Percentiles rank a stretch among this genome's conserved stretches.
These are phyloP conservation scores for Penicillium paneum DNA, from an alignment of 2,329 filamentous ascomycete genomes.

Conservation along the genomic window DNA sequence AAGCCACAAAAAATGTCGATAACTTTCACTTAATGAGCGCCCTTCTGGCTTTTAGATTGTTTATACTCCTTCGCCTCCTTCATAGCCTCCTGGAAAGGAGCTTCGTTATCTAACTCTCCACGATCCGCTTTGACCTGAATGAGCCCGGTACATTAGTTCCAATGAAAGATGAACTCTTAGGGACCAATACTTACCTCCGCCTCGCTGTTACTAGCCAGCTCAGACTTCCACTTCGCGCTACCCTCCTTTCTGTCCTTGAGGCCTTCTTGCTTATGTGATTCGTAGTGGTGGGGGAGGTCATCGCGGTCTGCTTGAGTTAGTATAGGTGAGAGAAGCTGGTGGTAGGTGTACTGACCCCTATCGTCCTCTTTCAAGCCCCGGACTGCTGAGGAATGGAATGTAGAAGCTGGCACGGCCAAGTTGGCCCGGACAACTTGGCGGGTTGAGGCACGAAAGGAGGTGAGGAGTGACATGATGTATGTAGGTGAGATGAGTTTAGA, in stretches of 20 bases:
- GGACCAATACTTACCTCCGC: conserved; percentile 56
- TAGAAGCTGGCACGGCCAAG: conserved; percentile 14
- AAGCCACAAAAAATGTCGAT: not conserved
- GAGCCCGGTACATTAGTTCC: not conserved
- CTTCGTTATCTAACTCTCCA: conserved; percentile 38
- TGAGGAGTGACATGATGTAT: conserved; percentile 37
- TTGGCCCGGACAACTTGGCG: conserved; percentile 23
- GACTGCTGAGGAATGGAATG: conserved; percentile 31
- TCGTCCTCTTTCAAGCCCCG: conserved; percentile 37
- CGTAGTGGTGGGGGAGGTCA: conserved; percentile 44
- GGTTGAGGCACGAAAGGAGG: conserved; percentile 25
- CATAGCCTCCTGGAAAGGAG: conserved; percentile 47
- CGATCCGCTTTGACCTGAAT: conserved; percentile 60
- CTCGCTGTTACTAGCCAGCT: conserved; percentile 75
- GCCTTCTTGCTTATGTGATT: conserved; percentile 61
- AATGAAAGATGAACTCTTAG: too few relatives aligned
- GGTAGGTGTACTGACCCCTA: conserved; percentile 24
- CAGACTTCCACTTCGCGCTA: conserved; percentile 71
- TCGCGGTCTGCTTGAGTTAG: conserved; percentile 39
- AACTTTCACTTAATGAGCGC: not conserved
- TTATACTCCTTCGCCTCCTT: conserved; percentile 63
- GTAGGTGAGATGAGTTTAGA: not conserved
- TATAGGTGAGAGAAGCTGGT: not conserved
- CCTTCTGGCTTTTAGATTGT: conserved; percentile 26
- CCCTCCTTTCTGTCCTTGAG: conserved; percentile 54